Evolutionary conservation across 2,329 filamentous ascomycete genomes (phyloP), one percentile per base, ranked within the genome.

Genomic region (Polychaeton citri): DNA sequence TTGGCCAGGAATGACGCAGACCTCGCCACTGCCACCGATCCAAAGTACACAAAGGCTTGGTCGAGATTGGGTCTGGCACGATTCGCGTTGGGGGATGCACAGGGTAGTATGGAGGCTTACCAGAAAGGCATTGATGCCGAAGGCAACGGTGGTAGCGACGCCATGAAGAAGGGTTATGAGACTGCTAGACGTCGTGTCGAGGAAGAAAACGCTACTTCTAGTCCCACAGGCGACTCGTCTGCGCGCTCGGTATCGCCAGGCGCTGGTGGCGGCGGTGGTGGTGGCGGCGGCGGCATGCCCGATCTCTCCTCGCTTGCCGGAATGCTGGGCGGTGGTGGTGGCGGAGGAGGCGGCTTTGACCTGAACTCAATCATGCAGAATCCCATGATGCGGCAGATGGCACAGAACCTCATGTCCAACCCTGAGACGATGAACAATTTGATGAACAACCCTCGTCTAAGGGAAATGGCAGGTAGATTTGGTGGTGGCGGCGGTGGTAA

Each of bases 361-460:
- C 68, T 98, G 17, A 64, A 75, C 44, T 74, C 75, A 44, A 78
- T 98, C 59, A 93, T 96, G 86, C 86, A 69, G 68, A 98, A 96
- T 67, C 90, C 90, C 38, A 96, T 96, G 90, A 93, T 98, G 65
- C 76, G 86, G 34, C 82, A 74, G 64, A 95, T 96, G 86, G 90
- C 90, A 4, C 85, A 95, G 68, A 94, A 84, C 61, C 63, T 98
- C 37, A 96, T 96, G 90, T 84, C 77, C 64, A 95, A 98, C 65
- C 90, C 90, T 0, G 83, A 93, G 7, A 76, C 87, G 68, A 81
- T 96, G 76, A 73, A 69, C 57, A 90, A 86, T 59, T 63, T 98
- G 39, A 94, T 98, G 87, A 85, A 69, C 69, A 96, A 98, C 68
- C 90, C 90, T 3, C 74, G 79, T 42, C 65, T 96, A 43, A 73